These are phyloP conservation scores for Euptelea pleiosperma DNA, from an alignment of 164 flowering plant species.

Conservation along the genomic window DNA sequence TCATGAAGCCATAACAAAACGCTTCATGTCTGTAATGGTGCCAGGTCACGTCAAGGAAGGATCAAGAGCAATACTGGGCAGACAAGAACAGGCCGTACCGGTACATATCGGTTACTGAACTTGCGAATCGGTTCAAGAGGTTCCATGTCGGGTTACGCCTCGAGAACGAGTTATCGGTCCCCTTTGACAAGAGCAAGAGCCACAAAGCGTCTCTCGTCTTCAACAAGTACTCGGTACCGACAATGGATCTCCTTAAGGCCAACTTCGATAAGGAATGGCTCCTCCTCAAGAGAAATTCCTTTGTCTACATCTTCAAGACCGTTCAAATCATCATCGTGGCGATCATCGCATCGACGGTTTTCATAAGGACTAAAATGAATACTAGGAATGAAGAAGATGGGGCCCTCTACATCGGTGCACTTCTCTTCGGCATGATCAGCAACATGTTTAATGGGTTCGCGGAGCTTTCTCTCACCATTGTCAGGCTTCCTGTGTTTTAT, in stretches of 20 bases:
- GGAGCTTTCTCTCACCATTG: constrained; percentile 66
- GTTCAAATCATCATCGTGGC: constrained; percentile 71
- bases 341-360: constrained; percentile 59
- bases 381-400: constrained; percentile 60
- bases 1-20: neutral
- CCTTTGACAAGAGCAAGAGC: constrained; percentile 48
- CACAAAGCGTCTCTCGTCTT: constrained; percentile 81
- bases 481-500: constrained; percentile 90
- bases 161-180: constrained; percentile 66
- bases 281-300: constrained; percentile 66
- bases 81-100: constrained; percentile 62
- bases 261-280: constrained; percentile 82
- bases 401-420: constrained; percentile 62
- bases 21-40: neutral
- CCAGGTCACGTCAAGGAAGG: constrained; percentile 90
- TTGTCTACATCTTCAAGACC: constrained; percentile 81
- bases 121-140: constrained; percentile 58
- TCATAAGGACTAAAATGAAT: constrained; percentile 52
- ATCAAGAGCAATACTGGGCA: constrained; percentile 92
- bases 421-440: constrained; percentile 53
- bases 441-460: constrained; percentile 95
- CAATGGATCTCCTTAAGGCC: constrained; percentile 61
- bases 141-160: constrained; percentile 71
- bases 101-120: constrained; percentile 69
- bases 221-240: constrained; percentile 56